Evolutionary conservation across 371 early-diverging fungal genomes (phyloP), one percentile per base, ranked within the genome.

Genomic region (Quaeritorhiza haematococci): DNA sequence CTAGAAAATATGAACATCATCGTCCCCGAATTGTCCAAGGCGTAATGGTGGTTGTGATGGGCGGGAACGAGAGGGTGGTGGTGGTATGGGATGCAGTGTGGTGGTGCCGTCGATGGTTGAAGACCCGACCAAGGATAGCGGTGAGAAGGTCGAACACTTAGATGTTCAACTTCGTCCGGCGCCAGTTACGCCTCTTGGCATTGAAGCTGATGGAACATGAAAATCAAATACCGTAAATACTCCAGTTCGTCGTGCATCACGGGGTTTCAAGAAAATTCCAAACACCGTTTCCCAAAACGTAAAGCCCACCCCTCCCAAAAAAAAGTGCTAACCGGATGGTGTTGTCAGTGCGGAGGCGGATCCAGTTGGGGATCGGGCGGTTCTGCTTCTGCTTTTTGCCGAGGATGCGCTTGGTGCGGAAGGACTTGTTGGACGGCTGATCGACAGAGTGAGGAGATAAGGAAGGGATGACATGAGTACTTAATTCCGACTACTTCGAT

Each of bases 381-480:
- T 96, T 95, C 84, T 98, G 96, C 88, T 93, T 94, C 77, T 79
- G 77, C 86, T 92, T 92, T 92, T 96, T 98, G 78, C 92, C 98
- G 73, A 98, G 87, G 69, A 87, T 89, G 76, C 92, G 90, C 93
- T 98, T 98, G 84, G 88, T 85, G 67, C 81, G 79, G 91, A 93
- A 96, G 64, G 92, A 82, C 89, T 98, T 98, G 71, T 72, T 71
- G 64, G 74, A 70, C 43, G 77, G 77, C 77, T 76, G 59, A n/a
- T n/a, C n/a, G n/a, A n/a, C n/a, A n/a, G n/a, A n/a, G n/a, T n/a
- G n/a, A n/a, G n/a, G n/a, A n/a, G n/a, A n/a, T n/a, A n/a, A n/a
- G n/a, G n/a, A n/a, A n/a, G n/a, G 19, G 45, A 26, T 5, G 26
- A 8, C 5, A 45, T 26, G 19, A 45, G 19, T n/a, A 23, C 5